Evolutionary conservation across 163 green algal genomes (phyloP), one percentile per base, ranked within the genome.

Genomic region (Scenedesmus sp.): DNA sequence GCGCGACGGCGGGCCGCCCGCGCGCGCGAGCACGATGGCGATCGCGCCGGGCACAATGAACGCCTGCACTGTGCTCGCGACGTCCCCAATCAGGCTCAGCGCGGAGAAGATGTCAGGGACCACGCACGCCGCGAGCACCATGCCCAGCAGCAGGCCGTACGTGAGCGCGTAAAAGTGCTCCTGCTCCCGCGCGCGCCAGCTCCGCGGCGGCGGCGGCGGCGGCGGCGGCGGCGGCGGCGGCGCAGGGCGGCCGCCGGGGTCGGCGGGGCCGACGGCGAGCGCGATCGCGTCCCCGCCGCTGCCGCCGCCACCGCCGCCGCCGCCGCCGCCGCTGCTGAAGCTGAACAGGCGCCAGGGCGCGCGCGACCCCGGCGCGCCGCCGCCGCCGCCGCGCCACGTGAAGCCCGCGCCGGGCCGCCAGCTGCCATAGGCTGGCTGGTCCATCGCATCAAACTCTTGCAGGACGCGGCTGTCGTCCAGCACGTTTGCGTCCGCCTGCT

Each of bases 161-260:
- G 72, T 80, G 58, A 80, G n/a, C 33, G 50, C 6, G 17, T 80
- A 71, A 60, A 72, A 80, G 58, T 47, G 62, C 28, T 48, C 53
- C 57, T 70, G 56, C 44, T 78, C 57, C 20, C 50, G 45, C 29
- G 18, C 29, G 45, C 51, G 72, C 72, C 58, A 70, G 2, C 53
- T 22, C 53, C 15, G 22, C 53, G 22, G n/a, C 3, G 20, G 22
- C 53, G 22, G 53, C 15, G 15, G 22, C 20, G 2, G 9, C 53
- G 53, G n/a, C n/a, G n/a, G n/a, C n/a, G n/a, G n/a, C n/a, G n/a
- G n/a, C n/a, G n/a, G n/a, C n/a, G n/a, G n/a, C n/a, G n/a, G n/a
- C n/a, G n/a, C n/a, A n/a, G n/a, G n/a, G n/a, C n/a, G n/a, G n/a
- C n/a, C n/a, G n/a, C n/a, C n/a, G n/a, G n/a, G n/a, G n/a, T n/a